phyloP scores from a whole-genome alignment of 2,329 filamentous ascomycete species.

The Ophiosphaerella korrae region DNA sequence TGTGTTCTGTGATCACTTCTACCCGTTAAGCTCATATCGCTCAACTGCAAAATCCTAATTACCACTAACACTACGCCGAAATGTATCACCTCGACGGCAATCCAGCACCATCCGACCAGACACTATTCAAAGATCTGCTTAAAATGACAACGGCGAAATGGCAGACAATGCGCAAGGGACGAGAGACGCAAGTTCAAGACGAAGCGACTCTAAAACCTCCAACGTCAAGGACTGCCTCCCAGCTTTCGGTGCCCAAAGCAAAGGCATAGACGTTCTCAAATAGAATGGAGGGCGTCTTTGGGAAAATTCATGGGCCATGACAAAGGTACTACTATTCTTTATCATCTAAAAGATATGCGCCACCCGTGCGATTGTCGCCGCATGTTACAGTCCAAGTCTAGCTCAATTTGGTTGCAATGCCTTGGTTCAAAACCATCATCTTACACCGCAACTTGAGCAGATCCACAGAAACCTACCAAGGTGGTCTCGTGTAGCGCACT shows the following conservation, averaged over 20 bases:
- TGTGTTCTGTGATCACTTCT: neutral
- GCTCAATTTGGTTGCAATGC: too few relatives aligned
- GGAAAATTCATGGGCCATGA: too few relatives aligned
- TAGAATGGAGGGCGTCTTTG: neutral
- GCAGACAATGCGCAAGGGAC: conserved; percentile 19
- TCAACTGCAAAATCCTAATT: neutral
- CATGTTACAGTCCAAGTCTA: too few relatives aligned
- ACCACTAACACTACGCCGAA: neutral
- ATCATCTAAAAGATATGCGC: too few relatives aligned
- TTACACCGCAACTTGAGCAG: too few relatives aligned
- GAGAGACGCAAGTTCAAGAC: conserved; percentile 4
- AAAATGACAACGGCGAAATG: conserved; percentile 28
- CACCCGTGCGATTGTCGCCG: too few relatives aligned
- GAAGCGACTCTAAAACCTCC: conserved; percentile 29
- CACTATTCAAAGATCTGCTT: conserved; percentile 25
- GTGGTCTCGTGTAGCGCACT: too few relatives aligned
- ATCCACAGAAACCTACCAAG: too few relatives aligned
- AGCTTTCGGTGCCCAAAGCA: conserved; percentile 44
- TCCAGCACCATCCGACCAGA: conserved; percentile 22
- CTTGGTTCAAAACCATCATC: too few relatives aligned
- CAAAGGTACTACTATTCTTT: too few relatives aligned
- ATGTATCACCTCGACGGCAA: conserved; percentile 37
- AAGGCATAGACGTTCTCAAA: conserved; percentile 21
- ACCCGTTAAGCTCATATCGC: too few relatives aligned
- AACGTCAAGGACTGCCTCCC: conserved; percentile 42